These are phyloP conservation scores for Pythium diclinum DNA, from an alignment of 352 stramenopile genomes.

Conservation along the genomic window DNA sequence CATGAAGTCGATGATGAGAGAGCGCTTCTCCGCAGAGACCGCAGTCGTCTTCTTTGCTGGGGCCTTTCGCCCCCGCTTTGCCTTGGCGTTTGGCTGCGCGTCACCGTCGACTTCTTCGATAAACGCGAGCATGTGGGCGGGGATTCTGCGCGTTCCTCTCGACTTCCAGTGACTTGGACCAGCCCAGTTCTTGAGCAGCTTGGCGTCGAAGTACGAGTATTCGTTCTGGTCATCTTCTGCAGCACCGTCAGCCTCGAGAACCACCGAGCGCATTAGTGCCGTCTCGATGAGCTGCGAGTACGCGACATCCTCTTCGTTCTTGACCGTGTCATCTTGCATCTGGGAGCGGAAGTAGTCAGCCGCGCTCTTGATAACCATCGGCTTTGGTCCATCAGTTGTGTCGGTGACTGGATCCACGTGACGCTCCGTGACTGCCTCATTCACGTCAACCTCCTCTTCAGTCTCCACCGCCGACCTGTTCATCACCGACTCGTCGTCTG, in stretches of 20 bases:
- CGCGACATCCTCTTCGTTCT: slow-evolving; percentile 50
- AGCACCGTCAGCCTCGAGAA: slow-evolving; percentile 42
- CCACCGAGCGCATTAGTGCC: slow-evolving; percentile 57
- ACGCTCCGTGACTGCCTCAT: slow-evolving; percentile 19
- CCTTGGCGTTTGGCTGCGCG: background rate
- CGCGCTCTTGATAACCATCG: slow-evolving; percentile 29
- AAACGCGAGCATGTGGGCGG: slow-evolving; percentile 35
- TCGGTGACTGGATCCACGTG: slow-evolving; percentile 24
- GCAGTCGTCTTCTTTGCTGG: slow-evolving; percentile 15
- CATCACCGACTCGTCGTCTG: background rate
- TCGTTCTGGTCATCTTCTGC: slow-evolving; percentile 44
- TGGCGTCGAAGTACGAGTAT: slow-evolving; percentile 84
- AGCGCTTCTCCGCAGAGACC: slow-evolving; percentile 40
- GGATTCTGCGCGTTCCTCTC: slow-evolving; percentile 45
- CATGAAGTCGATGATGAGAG: slow-evolving; percentile 55
- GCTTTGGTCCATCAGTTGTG: slow-evolving; percentile 1
- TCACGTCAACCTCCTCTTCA: slow-evolving; percentile 13
- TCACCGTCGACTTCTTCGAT: slow-evolving; percentile 31
- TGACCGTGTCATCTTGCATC: slow-evolving; percentile 36
- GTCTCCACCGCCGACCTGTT: background rate
- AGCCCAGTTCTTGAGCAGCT: slow-evolving; percentile 81
- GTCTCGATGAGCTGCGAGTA: slow-evolving; percentile 77
- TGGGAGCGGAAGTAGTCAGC: slow-evolving; percentile 64
- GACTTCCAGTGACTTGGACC: slow-evolving; percentile 77
- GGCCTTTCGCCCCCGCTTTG: slow-evolving; percentile 23